These are phyloP conservation scores for Plasmodium blacklocki DNA, from an alignment of 169 alveolate genomes.

Conservation along the genomic window DNA sequence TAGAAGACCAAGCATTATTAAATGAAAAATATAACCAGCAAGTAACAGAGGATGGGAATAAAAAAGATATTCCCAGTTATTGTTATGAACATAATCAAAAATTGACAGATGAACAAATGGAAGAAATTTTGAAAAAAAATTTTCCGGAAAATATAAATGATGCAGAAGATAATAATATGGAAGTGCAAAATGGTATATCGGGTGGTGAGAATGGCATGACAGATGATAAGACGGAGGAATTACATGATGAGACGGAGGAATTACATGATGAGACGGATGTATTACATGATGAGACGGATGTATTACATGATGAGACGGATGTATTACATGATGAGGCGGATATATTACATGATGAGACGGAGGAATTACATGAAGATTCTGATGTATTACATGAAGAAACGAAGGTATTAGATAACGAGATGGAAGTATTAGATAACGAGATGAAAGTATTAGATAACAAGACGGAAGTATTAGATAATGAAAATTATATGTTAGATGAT, in stretches of 20 bases:
- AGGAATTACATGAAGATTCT: too few species aligned
- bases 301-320: background rate
- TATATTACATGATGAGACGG: background rate
- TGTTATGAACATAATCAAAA: background rate
- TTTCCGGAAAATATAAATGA: background rate
- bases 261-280: too few species aligned
- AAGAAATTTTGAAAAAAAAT: background rate
- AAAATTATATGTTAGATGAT: background rate
- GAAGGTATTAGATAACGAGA: background rate
- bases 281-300: background rate
- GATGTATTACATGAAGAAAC: background rate
- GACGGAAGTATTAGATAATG: background rate
- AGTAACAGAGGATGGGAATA: background rate
- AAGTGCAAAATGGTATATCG: background rate
- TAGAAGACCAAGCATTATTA: constrained; percentile 9
- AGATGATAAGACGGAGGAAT: background rate
- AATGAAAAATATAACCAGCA: background rate
- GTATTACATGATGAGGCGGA: background rate
- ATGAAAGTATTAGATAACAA: background rate
- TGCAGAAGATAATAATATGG: too few species aligned
- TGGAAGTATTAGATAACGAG: background rate
- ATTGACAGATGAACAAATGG: background rate
- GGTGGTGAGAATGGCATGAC: background rate
- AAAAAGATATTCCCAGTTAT: background rate
- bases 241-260: too few species aligned